Conservation (phyloP, 495 filamentous ascomycete species). For the Tuber umbilicatum region DNA sequence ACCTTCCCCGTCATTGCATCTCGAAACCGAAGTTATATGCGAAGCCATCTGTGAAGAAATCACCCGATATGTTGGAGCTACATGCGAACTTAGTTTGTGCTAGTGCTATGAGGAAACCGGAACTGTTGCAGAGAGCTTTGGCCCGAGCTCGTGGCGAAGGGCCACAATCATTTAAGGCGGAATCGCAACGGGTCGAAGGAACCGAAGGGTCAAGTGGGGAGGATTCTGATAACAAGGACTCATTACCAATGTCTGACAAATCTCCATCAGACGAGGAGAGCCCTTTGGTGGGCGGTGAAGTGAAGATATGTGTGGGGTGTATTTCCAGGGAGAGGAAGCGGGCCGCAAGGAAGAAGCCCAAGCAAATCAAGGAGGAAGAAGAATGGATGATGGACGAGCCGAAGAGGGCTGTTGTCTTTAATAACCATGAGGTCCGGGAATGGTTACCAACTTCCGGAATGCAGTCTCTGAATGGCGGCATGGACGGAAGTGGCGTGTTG, state of each 20-base stretch:
- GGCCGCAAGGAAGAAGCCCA: slow-evolving; percentile 77
- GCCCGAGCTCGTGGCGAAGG: slow-evolving; percentile 55
- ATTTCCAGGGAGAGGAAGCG: slow-evolving; percentile 81
- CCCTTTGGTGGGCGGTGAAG: slow-evolving; percentile 75
- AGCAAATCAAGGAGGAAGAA: slow-evolving; percentile 78
- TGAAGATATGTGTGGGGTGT: slow-evolving; percentile 77
- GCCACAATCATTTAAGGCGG: slow-evolving; percentile 37
- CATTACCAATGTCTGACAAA: slow-evolving; percentile 40
- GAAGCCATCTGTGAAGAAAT: slow-evolving; percentile 54
- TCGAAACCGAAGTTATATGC: slow-evolving; percentile 82
- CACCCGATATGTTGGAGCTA: slow-evolving; percentile 70
- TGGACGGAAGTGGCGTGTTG: slow-evolving; percentile 32
- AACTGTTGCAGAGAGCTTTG: slow-evolving; percentile 57
- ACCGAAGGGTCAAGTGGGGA: slow-evolving; percentile 36
- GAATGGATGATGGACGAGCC: slow-evolving; percentile 70
- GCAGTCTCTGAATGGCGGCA: slow-evolving; percentile 15
- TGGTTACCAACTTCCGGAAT: slow-evolving; percentile 52
- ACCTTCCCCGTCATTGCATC: slow-evolving; percentile 80
- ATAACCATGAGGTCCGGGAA: slow-evolving; percentile 82
- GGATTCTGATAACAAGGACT: slow-evolving; percentile 33
- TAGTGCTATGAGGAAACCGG: slow-evolving; percentile 77
- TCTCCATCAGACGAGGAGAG: slow-evolving; percentile 53
- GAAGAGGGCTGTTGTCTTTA: slow-evolving; percentile 83
- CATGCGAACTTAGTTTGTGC: slow-evolving; percentile 77
- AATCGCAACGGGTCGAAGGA: slow-evolving; percentile 28